Conservation (phyloP, 225 moss, liverwort and hornwort genomes). For the Sphagnum tenellum region DNA sequence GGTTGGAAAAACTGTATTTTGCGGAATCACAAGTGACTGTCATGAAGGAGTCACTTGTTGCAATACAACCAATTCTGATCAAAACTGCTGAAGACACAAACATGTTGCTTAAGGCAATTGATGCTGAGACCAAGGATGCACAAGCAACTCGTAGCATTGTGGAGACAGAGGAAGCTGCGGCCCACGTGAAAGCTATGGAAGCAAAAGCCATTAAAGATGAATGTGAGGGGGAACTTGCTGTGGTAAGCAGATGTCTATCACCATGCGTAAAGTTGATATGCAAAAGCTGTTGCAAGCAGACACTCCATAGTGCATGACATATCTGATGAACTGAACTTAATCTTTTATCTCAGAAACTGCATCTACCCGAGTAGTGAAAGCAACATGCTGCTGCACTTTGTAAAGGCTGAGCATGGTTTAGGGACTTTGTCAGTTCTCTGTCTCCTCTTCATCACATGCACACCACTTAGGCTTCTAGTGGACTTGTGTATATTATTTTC, state of each 20-base stretch:
- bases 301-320: too few species aligned
- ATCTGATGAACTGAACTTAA: too few species aligned
- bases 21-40: slow-evolving; percentile 74
- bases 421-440: too few species aligned
- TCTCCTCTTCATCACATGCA: too few species aligned
- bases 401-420: too few species aligned
- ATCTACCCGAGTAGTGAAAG: too few species aligned
- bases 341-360: too few species aligned
- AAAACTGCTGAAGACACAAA: slow-evolving; percentile 52
- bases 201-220: slow-evolving; percentile 73
- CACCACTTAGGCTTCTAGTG: too few species aligned
- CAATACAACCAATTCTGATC: slow-evolving; percentile 57
- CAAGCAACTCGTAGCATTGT: slow-evolving; percentile 49
- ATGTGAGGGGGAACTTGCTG: slow-evolving; percentile 70
- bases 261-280: neutral
- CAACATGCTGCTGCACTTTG: too few species aligned
- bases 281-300: too few species aligned
- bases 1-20: slow-evolving; percentile 58
- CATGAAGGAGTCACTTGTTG: slow-evolving; percentile 66
- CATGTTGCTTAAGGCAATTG: slow-evolving; percentile 41
- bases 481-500: too few species aligned
- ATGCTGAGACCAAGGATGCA: slow-evolving; percentile 57
- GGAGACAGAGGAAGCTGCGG: slow-evolving; percentile 56
- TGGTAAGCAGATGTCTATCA: slow-evolving; percentile 23
- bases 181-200: slow-evolving; percentile 62